Percentiles rank a stretch among this genome's conserved stretches.
Conservation (phyloP, 257 asterid species). For the Solanum appendiculatum region DNA sequence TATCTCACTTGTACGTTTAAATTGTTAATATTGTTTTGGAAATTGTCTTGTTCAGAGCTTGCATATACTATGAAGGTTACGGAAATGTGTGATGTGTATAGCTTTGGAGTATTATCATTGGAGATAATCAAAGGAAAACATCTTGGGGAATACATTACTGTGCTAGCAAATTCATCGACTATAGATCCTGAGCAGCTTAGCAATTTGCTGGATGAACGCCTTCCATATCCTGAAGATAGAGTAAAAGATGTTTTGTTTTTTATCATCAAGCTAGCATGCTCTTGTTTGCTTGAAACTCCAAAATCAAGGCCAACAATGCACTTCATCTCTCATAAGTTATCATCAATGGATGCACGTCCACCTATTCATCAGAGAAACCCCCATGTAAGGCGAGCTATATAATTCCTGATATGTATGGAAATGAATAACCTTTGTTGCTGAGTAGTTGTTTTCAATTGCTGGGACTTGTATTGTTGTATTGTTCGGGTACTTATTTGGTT, state of each 20-base stretch:
- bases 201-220: background rate
- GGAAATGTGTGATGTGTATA: background rate
- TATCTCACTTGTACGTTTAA: background rate
- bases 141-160: background rate
- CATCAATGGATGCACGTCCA: background rate
- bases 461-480: background rate
- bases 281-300: background rate
- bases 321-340: background rate
- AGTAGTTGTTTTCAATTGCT: too few relatives aligned
- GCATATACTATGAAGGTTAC: conserved; percentile 4
- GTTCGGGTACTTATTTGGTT: background rate
- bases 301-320: background rate
- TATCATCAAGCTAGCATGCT: background rate
- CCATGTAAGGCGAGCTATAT: too few relatives aligned
- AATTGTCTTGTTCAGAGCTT: background rate
- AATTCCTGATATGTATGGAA: too few relatives aligned
- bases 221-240: background rate
- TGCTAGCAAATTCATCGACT: background rate
- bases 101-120: conserved; percentile 6
- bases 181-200: background rate
- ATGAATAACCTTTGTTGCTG: too few relatives aligned
- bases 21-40: background rate
- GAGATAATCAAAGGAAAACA: conserved; percentile 1
- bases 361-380: too few relatives aligned
- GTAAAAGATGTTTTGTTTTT: background rate